Percentiles rank a stretch among this genome's conserved stretches.
Evolutionary conservation across 2,329 filamentous ascomycete genomes (phyloP).

Genomic region (Phialophora verrucosa): DNA sequence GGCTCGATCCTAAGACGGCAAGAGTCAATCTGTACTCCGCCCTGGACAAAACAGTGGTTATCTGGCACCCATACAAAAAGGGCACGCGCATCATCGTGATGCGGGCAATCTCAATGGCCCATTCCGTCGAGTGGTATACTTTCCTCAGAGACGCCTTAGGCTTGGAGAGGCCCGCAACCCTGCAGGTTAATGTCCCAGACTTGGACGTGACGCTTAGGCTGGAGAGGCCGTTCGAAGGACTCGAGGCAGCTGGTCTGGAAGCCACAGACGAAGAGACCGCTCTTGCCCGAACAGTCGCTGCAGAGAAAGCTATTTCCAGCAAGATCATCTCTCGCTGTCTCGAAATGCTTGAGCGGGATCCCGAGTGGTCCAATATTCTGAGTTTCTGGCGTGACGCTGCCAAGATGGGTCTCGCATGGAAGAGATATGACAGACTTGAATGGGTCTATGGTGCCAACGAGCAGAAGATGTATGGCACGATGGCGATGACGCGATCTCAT

Average conservation of each 20-base stretch:
- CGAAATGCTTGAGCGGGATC: slow-evolving; percentile 61
- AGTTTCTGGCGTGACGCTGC: slow-evolving; percentile 63
- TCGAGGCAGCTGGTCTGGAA: slow-evolving; percentile 49
- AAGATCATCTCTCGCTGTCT: slow-evolving; percentile 64
- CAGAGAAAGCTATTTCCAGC: slow-evolving; percentile 62
- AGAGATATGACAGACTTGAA: slow-evolving; percentile 70
- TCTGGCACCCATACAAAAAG: slow-evolving; percentile 62
- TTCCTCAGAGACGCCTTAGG: slow-evolving; percentile 67
- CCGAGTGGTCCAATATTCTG: slow-evolving; percentile 66
- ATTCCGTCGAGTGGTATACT: slow-evolving; percentile 72
- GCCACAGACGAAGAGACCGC: slow-evolving; percentile 52
- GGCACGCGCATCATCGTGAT: slow-evolving; percentile 68
- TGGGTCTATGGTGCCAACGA: slow-evolving; percentile 71
- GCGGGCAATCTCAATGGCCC: slow-evolving; percentile 64
- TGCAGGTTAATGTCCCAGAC: slow-evolving; percentile 68
- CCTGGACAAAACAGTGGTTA: slow-evolving; percentile 69
- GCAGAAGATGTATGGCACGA: slow-evolving; percentile 71
- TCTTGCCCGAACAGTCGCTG: slow-evolving; percentile 44
- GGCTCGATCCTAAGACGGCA: slow-evolving; percentile 58
- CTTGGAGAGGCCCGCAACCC: slow-evolving; percentile 60
- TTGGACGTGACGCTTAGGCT: slow-evolving; percentile 64
- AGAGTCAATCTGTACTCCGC: slow-evolving; percentile 69
- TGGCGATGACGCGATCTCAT: slow-evolving; percentile 70
- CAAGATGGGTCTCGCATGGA: slow-evolving; percentile 70
- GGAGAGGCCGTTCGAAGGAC: slow-evolving; percentile 63